Base-by-base conservation (phyloP, 2,329 filamentous ascomycete species). In the Ilyonectria sp. region DNA sequence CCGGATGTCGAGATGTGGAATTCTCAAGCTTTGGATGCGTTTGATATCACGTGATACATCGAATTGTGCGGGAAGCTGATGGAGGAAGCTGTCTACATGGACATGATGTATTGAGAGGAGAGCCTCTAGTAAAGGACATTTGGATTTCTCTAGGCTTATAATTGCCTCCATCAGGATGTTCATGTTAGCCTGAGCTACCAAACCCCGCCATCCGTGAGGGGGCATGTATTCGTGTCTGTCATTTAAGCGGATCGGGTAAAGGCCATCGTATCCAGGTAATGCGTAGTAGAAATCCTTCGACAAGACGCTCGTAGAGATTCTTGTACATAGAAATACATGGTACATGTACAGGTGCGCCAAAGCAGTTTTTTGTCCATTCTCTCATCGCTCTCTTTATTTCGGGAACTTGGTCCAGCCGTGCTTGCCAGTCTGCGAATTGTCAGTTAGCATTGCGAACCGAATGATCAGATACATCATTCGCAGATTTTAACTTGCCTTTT, bases 401-500 rank as follows among this genome's bases (percentile, higher is more conserved):
- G 88, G 88, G 77, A 84, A 90, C 76, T 84, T 89, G 72, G 79
- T 85, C 87, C 87, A 90, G 77, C 84, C 86, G 75, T 80, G 79
- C 79, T 84, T 87, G 70, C 87, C 87, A 71, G 86, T 78, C 88
- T 90, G 71, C 69, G 40, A 21, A 37, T 7, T 19, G n/a, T 10
- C 13, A 35, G 76, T 86, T 75, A 85, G 82, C 60, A 78, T 46
- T 23, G 43, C n/a, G 49, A 49, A 4, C 26, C 19, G 29, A 61
- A 46, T 47, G 6, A 15, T 19, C 11, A 6, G 23, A 58, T 59
- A 31, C 9, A 21, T 6, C 4, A n/a, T n/a, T 26, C 13, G 8
- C 33, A n/a, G 11, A 19, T n/a, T 23, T 17, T 17, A 49, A 43
- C 53, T 63, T 85, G 96, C 93, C 89, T 93, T 91, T 84, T 97